Evolutionary conservation across 2,329 filamentous ascomycete genomes (phyloP).

Genomic region (Leptographium lundbergii): DNA sequence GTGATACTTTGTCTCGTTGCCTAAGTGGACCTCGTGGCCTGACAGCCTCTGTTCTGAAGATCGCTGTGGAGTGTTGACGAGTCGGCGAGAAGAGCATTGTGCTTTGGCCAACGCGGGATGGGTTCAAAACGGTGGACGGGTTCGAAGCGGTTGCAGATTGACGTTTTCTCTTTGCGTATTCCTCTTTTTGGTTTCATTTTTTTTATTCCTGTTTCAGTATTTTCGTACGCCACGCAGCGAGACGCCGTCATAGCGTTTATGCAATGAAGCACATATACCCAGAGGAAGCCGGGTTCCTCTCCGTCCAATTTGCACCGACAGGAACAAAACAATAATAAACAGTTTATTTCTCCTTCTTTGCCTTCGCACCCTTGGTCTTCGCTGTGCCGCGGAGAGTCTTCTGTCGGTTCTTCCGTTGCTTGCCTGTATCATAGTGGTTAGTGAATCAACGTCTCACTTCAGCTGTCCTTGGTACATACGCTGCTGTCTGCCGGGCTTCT

Average conservation of each 20-base stretch:
- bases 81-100: too few species aligned
- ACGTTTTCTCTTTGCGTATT: neutral
- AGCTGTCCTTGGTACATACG: slow-evolving; percentile 43
- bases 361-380: slow-evolving; percentile 92
- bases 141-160: neutral
- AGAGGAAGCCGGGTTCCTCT: neutral
- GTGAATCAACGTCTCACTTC: neutral
- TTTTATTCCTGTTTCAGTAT: slow-evolving; percentile 5
- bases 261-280: slow-evolving; percentile 3
- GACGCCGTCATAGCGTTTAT: neutral
- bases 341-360: slow-evolving; percentile 87
- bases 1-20: neutral
- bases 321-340: slow-evolving; percentile 7
- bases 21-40: neutral
- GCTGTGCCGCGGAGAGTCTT: slow-evolving; percentile 97
- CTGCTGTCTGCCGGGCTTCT: slow-evolving; percentile 97
- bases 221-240: slow-evolving; percentile 1
- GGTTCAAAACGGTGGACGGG: too few species aligned
- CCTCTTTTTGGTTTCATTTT: neutral
- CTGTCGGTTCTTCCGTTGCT: slow-evolving; percentile 99
- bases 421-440: slow-evolving; percentile 51
- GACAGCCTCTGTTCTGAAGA: too few species aligned
- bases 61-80: too few species aligned
- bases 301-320: neutral
- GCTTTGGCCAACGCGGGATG: too few species aligned